Conservation (phyloP, 2,329 filamentous ascomycete species). For the Aureobasidium sp. region DNA sequence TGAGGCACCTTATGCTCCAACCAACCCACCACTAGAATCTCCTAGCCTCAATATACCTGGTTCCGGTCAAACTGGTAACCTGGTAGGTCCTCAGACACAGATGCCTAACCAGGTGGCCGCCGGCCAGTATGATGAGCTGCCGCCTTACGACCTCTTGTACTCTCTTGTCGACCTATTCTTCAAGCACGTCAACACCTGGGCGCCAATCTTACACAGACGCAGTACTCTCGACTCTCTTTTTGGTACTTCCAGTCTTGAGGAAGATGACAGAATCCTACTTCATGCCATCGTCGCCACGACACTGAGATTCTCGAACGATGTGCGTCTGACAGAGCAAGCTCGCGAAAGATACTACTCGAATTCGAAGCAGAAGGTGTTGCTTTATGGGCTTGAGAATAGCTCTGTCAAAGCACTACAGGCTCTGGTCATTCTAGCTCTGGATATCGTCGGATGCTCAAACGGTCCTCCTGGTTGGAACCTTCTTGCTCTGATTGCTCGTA, state of each 20-base stretch:
- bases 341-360: constrained; percentile 67
- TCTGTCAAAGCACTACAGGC: constrained; percentile 84
- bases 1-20: constrained; percentile 23
- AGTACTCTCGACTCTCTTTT: constrained; percentile 77
- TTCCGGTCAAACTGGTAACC: constrained; percentile 21
- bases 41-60: constrained; percentile 49
- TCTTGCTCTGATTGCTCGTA: constrained; percentile 78
- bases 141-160: constrained; percentile 52
- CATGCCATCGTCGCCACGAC: constrained; percentile 87
- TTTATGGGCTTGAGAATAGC: constrained; percentile 83
- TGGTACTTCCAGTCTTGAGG: constrained; percentile 64
- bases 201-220: constrained; percentile 80
- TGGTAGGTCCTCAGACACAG: not conserved
- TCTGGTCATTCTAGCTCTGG: constrained; percentile 75
- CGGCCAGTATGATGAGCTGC: constrained; percentile 41
- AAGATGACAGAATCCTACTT: constrained; percentile 72
- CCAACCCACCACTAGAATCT: constrained; percentile 44
- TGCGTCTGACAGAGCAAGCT: constrained; percentile 62
- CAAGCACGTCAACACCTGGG: constrained; percentile 60
- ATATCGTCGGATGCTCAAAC: constrained; percentile 78
- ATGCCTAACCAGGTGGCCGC: constrained; percentile 19
- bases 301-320: constrained; percentile 72
- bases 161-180: constrained; percentile 54
- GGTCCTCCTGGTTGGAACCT: constrained; percentile 90
- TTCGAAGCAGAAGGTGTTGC: constrained; percentile 76